Conservation (phyloP, 345 rosid genomes). For the Brassica rapa region DNA sequence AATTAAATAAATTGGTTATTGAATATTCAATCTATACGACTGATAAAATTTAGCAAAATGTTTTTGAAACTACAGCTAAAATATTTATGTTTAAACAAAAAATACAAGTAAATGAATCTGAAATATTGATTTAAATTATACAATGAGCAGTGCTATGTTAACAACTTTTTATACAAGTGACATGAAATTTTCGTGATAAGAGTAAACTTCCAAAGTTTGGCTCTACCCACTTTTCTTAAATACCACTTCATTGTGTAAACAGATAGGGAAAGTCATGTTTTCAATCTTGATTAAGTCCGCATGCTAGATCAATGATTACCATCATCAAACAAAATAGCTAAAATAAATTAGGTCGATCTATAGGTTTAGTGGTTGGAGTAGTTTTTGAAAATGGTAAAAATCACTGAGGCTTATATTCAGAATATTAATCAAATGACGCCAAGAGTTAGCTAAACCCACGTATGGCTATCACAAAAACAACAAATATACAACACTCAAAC, state of each 20-base stretch:
- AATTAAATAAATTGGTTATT: background rate
- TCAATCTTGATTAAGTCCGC: conserved; percentile 10
- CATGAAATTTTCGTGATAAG: background rate
- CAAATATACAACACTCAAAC: background rate
- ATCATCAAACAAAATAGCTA: background rate
- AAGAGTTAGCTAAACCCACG: conserved; percentile 16
- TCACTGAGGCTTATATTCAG: background rate
- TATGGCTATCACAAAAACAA: background rate
- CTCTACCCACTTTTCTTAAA: background rate
- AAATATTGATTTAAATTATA: background rate
- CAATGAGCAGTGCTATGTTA: background rate
- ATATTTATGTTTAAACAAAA: background rate
- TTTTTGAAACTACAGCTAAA: background rate
- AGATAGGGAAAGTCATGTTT: background rate
- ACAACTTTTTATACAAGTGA: background rate
- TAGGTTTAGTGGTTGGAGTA: conserved; percentile 16
- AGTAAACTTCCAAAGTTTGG: background rate
- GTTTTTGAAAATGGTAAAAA: conserved; percentile 18
- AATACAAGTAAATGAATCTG: background rate
- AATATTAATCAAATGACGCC: background rate
- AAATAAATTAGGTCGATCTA: background rate
- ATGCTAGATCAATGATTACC: conserved; percentile 10
- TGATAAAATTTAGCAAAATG: background rate
- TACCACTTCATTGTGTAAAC: background rate
- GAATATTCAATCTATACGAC: background rate